A percentile compares a stretch with the other conserved stretches of the same genome.
phyloP scores from a whole-genome alignment of 495 filamentous ascomycete species.

The Podospora pseudoanserina region DNA sequence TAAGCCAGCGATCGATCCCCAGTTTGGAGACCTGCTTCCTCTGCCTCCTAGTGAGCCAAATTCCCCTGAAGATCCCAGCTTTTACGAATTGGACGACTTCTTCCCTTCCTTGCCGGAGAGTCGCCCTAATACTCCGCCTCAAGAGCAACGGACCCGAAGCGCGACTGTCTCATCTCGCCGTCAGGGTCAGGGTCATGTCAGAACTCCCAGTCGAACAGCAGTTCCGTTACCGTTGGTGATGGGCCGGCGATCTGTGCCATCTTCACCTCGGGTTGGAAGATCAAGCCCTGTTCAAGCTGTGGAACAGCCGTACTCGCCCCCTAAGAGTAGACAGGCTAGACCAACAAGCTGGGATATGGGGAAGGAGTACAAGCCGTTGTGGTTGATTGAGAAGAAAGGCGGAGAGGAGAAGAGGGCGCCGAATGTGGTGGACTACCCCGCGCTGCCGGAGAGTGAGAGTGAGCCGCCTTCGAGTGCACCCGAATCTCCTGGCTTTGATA shows the following conservation, averaged over 20 bases:
- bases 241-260: conserved; percentile 42
- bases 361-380: conserved; percentile 48
- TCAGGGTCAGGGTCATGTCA: conserved; percentile 23
- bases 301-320: not conserved
- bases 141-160: conserved; percentile 32
- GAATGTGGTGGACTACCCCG: conserved; percentile 15
- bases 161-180: conserved; percentile 21
- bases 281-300: not conserved
- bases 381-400: conserved; percentile 44
- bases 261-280: conserved; percentile 31
- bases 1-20: conserved; percentile 55
- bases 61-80: conserved; percentile 34
- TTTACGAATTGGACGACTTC: conserved; percentile 24
- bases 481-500: conserved; percentile 28
- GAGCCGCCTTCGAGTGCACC: conserved; percentile 21
- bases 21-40: conserved; percentile 52
- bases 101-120: conserved; percentile 51
- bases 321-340: conserved; percentile 31
- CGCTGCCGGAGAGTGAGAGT: conserved; percentile 33
- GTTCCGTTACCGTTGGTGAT: conserved; percentile 49
- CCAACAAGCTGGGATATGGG: conserved; percentile 51
- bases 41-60: conserved; percentile 51
- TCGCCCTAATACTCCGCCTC: conserved; percentile 44
- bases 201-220: conserved; percentile 50
- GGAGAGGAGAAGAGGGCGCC: conserved; percentile 35